These are phyloP conservation scores for Colletotrichum salicis DNA, from an alignment of 2,329 filamentous ascomycete species.

Conservation along the genomic window DNA sequence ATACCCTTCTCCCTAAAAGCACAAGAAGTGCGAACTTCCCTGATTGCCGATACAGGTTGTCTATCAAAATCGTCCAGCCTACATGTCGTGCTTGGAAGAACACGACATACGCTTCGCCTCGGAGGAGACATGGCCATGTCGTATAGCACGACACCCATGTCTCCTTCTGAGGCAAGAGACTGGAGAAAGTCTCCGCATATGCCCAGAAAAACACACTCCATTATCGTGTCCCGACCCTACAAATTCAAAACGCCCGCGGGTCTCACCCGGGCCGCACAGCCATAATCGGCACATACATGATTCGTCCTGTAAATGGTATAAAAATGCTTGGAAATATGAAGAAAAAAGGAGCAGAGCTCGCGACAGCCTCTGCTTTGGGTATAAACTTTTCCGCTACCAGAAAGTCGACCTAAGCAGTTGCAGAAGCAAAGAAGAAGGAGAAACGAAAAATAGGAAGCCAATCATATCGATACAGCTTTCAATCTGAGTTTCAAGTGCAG, in stretches of 20 bases:
- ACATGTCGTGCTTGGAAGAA: constrained; percentile 8
- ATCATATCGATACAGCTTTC: constrained; percentile 33
- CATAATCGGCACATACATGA: constrained; percentile 23
- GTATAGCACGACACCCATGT: constrained; percentile 14
- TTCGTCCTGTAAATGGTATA: constrained; percentile 36
- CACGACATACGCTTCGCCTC: constrained; percentile 10
- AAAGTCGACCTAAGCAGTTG: constrained; percentile 41
- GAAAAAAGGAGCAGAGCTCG: constrained; percentile 1
- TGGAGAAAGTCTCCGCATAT: constrained; percentile 38
- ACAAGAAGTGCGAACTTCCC: constrained; percentile 35
- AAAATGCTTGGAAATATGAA: constrained; percentile 30
- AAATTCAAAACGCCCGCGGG: background rate
- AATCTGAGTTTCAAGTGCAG: constrained; percentile 38
- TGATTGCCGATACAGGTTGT: constrained; percentile 32
- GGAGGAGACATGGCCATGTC: background rate
- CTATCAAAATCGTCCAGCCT: constrained; percentile 28
- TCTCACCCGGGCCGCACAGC: background rate
- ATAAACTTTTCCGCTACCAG: constrained; percentile 48
- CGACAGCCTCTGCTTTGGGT: constrained; percentile 44
- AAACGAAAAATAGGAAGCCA: constrained; percentile 36
- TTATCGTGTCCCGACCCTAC: constrained; percentile 21
- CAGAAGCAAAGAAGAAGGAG: constrained; percentile 40
- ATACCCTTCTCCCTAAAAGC: constrained; percentile 25
- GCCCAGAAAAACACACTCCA: constrained; percentile 25
- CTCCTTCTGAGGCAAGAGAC: constrained; percentile 40